Base-by-base conservation (phyloP, 75 land plant genomes). In the Pinus albicaulis region DNA sequence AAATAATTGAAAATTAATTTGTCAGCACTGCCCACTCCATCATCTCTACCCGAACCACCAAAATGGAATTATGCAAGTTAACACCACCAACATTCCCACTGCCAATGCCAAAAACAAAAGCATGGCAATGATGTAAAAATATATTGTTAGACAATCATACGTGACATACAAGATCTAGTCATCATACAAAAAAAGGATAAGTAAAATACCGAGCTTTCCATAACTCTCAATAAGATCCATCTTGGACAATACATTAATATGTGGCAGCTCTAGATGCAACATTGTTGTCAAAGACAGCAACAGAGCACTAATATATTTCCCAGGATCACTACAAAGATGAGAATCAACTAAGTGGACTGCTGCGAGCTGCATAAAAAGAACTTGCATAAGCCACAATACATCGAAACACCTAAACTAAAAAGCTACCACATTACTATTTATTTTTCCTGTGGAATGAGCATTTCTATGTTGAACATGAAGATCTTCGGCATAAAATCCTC, bases 251-350 rank as follows among this genome's bases (percentile, higher is more conserved):
- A 98, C 99, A 74, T 98, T 98, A 48, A 98, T 84, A 71, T 98
- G 99, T 16, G 99, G 99, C 64, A 98, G 95, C 56, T 95, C 99
- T 72, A 98, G 38, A 81, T 98, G 99, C 26, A 96, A 79, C 98
- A 95, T 98, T 31, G 99, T 89, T 72, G 90, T 85, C 75, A 98
- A 72, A 4, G 99, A 98, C 61, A 98, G 87, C 62, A 98, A 85
- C 80, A 95, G 79, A 19, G 99, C 99, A 75, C 93, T 87, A 19
- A 98, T 85, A 77, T 95, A 98, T 59, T 95, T 98, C 41, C 96
- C 98, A 69, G 99, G 96, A 75, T 98, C 99, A 88, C 99, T 90
- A 81, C 99, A 98, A 31, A 98, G 87, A 84, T 98, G 99, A 52
- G 99, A 90, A 83, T 98, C 99, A 57, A 98, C 93, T 74, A 98